phyloP scores from a whole-genome alignment of 306 rosid species.

The apple (Malus domestica) region DNA sequence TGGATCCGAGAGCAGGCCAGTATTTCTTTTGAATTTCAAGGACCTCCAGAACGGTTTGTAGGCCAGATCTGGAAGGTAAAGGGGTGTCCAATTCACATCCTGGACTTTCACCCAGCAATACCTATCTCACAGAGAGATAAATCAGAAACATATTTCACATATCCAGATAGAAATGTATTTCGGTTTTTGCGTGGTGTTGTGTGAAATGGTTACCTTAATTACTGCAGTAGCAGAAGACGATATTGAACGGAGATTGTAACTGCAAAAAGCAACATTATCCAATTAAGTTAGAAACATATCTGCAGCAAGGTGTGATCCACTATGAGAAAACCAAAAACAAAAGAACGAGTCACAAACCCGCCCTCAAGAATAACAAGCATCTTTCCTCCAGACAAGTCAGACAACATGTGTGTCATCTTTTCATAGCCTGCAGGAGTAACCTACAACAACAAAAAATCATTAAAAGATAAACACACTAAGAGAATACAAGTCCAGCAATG shows the following conservation, averaged over 20 bases:
- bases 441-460: slow-evolving; percentile 38
- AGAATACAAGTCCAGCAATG: not conserved
- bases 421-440: slow-evolving; percentile 93
- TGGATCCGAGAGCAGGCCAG: slow-evolving; percentile 66
- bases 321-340: slow-evolving; percentile 9
- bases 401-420: slow-evolving; percentile 79
- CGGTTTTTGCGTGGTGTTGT: not conserved
- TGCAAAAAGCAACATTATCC: slow-evolving; percentile 36
- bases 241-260: slow-evolving; percentile 95
- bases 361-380: slow-evolving; percentile 96
- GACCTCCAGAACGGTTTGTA: slow-evolving; percentile 68
- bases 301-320: not conserved
- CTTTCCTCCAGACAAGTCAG: slow-evolving; percentile 73
- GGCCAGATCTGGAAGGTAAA: slow-evolving; percentile 65
- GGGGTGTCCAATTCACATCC: slow-evolving; percentile 34
- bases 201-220: slow-evolving; percentile 46
- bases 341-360: slow-evolving; percentile 65
- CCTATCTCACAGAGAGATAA: slow-evolving; percentile 37
- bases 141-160: slow-evolving; percentile 11
- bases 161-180: not conserved
- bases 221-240: slow-evolving; percentile 90
- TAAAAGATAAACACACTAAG: slow-evolving; percentile 1
- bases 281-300: slow-evolving; percentile 18
- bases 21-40: slow-evolving; percentile 66
- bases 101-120: slow-evolving; percentile 65